These are phyloP conservation scores for Leptographium lundbergii DNA, from an alignment of 2,329 filamentous ascomycete genomes.

Conservation along the genomic window DNA sequence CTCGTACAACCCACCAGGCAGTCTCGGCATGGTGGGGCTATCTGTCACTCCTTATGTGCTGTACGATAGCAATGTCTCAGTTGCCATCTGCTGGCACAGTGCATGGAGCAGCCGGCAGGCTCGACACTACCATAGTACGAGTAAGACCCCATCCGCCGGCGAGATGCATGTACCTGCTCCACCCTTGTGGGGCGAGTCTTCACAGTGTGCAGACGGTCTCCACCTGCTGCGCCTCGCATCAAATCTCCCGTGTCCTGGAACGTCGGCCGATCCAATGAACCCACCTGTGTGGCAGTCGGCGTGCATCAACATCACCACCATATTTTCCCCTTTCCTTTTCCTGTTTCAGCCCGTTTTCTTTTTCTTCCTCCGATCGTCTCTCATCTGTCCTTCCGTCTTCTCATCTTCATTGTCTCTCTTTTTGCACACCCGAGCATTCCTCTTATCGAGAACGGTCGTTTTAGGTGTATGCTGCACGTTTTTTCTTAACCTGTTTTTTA, in stretches of 20 bases:
- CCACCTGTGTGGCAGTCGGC: background rate
- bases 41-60: background rate
- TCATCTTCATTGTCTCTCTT: background rate
- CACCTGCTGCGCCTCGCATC: conserved; percentile 12
- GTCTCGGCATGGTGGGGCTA: background rate
- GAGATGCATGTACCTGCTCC: background rate
- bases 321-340: background rate
- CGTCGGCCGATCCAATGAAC: background rate
- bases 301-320: conserved; percentile 1
- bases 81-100: background rate
- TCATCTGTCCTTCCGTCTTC: background rate
- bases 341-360: background rate
- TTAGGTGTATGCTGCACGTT: background rate
- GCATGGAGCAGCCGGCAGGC: background rate
- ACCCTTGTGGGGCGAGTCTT: background rate
- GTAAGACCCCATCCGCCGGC: background rate
- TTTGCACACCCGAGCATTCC: background rate
- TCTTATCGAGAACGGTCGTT: background rate
- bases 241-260: conserved; percentile 10
- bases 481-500: background rate
- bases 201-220: background rate
- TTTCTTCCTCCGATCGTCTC: background rate
- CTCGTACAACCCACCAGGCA: background rate
- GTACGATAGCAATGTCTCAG: too few relatives aligned
- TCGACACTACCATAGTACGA: background rate